These are phyloP conservation scores for Alternaria alternata DNA, from an alignment of 2,329 filamentous ascomycete species.

Conservation along the genomic window DNA sequence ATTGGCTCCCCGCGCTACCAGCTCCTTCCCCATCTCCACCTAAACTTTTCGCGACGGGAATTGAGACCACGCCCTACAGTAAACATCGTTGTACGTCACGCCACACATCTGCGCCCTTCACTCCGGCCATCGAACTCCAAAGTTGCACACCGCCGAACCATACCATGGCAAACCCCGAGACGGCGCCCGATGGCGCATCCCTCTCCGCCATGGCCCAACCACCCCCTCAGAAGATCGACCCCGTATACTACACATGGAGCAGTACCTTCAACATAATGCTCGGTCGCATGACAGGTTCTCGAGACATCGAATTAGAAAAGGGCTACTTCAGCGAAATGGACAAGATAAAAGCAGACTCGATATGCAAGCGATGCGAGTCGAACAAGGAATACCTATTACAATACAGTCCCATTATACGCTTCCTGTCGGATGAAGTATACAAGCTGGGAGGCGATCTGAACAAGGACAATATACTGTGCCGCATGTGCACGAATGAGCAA, in stretches of 20 bases:
- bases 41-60: conserved; percentile 32
- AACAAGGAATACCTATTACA: conserved; percentile 84
- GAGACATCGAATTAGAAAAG: conserved; percentile 37
- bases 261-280: conserved; percentile 87
- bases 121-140: neutral
- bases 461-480: conserved; percentile 78
- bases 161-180: conserved; percentile 39
- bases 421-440: conserved; percentile 81
- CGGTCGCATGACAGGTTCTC: conserved; percentile 59
- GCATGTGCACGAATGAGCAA: conserved; percentile 76
- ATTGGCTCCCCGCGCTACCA: conserved; percentile 33
- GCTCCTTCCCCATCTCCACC: conserved; percentile 14
- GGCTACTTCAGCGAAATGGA: conserved; percentile 83
- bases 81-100: conserved; percentile 1
- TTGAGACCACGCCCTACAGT: conserved; percentile 21
- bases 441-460: conserved; percentile 81
- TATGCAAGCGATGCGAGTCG: conserved; percentile 82
- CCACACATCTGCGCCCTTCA: conserved; percentile 7
- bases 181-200: conserved; percentile 39
- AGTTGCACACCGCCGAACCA: neutral
- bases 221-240: conserved; percentile 39
- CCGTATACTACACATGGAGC: conserved; percentile 68
- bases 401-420: conserved; percentile 85
- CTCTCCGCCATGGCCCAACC: conserved; percentile 29
- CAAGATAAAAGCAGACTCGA: conserved; percentile 74